These are phyloP conservation scores for Halophytophthora batemanensis DNA, from an alignment of 352 stramenopile species.

Conservation along the genomic window DNA sequence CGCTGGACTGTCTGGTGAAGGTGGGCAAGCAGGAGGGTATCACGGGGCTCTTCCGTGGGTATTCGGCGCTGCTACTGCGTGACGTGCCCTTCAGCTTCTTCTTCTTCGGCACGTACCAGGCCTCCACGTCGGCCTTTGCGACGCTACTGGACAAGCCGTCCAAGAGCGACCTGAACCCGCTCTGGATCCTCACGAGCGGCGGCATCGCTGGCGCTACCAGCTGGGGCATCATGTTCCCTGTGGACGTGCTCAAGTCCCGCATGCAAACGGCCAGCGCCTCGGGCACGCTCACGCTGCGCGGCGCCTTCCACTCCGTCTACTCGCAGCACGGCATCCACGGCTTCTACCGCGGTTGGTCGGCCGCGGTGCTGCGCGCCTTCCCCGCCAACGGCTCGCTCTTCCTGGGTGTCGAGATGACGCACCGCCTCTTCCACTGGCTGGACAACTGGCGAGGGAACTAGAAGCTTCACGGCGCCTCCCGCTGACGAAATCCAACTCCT, in stretches of 20 bases:
- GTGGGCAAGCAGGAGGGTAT: conserved; percentile 62
- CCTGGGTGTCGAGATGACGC: conserved; percentile 86
- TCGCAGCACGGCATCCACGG: conserved; percentile 62
- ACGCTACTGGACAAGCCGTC: conserved; percentile 49
- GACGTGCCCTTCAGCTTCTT: conserved; percentile 91
- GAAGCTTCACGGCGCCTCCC: neutral
- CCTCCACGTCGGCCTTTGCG: conserved; percentile 54
- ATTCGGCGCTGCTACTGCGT: conserved; percentile 76
- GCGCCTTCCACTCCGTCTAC: conserved; percentile 55
- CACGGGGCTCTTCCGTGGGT: conserved; percentile 70
- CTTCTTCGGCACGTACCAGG: conserved; percentile 87
- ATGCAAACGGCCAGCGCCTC: conserved; percentile 61
- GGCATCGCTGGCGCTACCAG: conserved; percentile 74
- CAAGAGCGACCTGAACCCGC: conserved; percentile 71
- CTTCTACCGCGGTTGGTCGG: conserved; percentile 87
- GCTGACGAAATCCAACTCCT: too few relatives aligned
- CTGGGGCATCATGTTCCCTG: conserved; percentile 86
- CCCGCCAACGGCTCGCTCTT: conserved; percentile 88
- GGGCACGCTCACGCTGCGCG: conserved; percentile 33
- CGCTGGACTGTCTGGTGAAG: conserved; percentile 64
- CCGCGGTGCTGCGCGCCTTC: conserved; percentile 82
- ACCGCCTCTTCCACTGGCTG: conserved; percentile 69
- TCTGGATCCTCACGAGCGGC: conserved; percentile 70
- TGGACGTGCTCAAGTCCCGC: conserved; percentile 80
- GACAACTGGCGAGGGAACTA: conserved; percentile 31